Evolutionary conservation across 2,329 filamentous ascomycete genomes (phyloP).

Genomic region (Pseudodiploospora longispora): DNA sequence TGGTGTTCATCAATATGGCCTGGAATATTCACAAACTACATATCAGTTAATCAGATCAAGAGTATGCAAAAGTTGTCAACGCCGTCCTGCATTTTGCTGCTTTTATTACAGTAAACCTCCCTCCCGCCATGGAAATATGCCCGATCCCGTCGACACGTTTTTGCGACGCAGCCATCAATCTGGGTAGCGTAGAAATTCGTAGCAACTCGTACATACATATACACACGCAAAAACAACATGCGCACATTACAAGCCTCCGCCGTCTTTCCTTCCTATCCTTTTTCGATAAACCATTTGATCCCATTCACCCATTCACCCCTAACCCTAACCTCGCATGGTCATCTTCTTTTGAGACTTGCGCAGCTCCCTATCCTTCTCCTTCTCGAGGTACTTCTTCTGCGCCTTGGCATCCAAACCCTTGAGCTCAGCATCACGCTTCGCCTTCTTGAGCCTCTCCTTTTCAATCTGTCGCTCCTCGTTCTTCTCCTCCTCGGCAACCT

Average conservation of each 20-base stretch:
- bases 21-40: no score
- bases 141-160: no score
- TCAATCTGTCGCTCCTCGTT: conserved; percentile 67
- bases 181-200: no score
- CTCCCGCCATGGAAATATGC: no score
- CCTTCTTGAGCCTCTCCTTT: conserved; percentile 72
- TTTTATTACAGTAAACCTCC: no score
- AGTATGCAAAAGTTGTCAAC: no score
- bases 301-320: no score
- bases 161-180: no score
- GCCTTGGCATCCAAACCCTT: conserved; percentile 71
- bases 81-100: no score
- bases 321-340: conserved; percentile 43
- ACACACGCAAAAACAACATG: not conserved
- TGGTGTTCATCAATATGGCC: no score
- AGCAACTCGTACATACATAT: conserved; percentile 5
- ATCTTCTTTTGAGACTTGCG: conserved; percentile 47
- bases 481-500: conserved; percentile 70
- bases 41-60: no score
- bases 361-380: conserved; percentile 67
- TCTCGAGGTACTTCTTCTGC: conserved; percentile 78
- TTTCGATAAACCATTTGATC: not conserved
- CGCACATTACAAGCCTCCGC: not conserved
- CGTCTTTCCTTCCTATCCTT: not conserved
- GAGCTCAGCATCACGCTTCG: conserved; percentile 79